A percentile compares a stretch with the other conserved stretches of the same genome.
These are phyloP conservation scores for Quaeritorhiza haematococci DNA, from an alignment of 371 early-diverging fungal genomes.

Conservation along the genomic window DNA sequence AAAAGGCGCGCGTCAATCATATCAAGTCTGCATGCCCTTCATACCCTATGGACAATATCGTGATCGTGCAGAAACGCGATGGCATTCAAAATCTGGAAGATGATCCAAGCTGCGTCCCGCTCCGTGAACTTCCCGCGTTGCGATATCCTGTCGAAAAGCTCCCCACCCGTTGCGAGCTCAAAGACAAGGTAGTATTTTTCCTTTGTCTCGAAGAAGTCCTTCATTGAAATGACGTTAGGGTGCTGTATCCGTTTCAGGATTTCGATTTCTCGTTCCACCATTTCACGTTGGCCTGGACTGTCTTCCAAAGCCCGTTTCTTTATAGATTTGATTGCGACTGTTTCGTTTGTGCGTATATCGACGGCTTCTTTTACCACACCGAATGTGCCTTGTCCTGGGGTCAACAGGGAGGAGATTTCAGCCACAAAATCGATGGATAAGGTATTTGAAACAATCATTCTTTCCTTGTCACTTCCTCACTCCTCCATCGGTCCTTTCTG, in stretches of 20 bases:
- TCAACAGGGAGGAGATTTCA: neutral
- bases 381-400: constrained; percentile 47
- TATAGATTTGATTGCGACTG: constrained; percentile 81
- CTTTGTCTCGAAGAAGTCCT: constrained; percentile 43
- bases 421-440: neutral
- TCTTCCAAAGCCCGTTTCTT: constrained; percentile 74
- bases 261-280: constrained; percentile 76
- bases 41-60: constrained; percentile 53
- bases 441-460: neutral
- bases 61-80: constrained; percentile 41
- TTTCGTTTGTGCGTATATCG: constrained; percentile 65
- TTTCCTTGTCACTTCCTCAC: neutral
- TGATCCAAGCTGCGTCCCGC: constrained; percentile 33
- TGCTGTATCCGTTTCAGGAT: constrained; percentile 68
- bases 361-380: constrained; percentile 49
- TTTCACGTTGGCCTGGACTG: constrained; percentile 17
- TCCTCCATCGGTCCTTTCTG: neutral
- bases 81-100: constrained; percentile 32
- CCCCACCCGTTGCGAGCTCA: constrained; percentile 38
- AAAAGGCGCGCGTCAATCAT: constrained; percentile 10
- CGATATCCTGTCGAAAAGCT: constrained; percentile 40
- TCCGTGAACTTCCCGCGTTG: constrained; percentile 35
- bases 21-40: constrained; percentile 36
- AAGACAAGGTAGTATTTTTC: constrained; percentile 35
- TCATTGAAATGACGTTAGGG: constrained; percentile 70